Evolutionary conservation across 164 flowering plant genomes (phyloP).

Genomic region (Magnolia sinica): DNA sequence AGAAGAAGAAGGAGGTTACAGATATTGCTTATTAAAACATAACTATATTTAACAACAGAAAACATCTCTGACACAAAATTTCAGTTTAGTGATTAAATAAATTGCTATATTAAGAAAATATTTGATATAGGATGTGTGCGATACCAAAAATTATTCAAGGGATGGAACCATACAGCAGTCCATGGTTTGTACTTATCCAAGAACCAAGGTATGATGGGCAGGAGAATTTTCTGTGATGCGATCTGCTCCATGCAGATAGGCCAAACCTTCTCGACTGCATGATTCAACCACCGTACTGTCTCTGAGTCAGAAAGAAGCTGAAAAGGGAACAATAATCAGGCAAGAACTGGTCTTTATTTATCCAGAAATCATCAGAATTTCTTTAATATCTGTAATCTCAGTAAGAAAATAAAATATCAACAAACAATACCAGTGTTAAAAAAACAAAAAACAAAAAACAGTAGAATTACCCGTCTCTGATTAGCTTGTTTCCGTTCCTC

Average conservation of each 20-base stretch:
- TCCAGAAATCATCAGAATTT: neutral
- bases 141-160: neutral
- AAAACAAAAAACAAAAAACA: too few relatives aligned
- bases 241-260: constrained; percentile 89
- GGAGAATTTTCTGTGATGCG: constrained; percentile 79
- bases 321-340: constrained; percentile 4
- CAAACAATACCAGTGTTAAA: too few relatives aligned
- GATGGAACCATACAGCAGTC: constrained; percentile 74
- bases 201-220: constrained; percentile 96
- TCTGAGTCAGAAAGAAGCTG: constrained; percentile 93
- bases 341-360: neutral
- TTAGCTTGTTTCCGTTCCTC: constrained; percentile 73
- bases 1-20: too few relatives aligned
- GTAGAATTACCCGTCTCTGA: constrained; percentile 60
- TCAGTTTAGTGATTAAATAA: neutral
- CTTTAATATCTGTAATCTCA: neutral
- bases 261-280: constrained; percentile 91
- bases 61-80: too few relatives aligned
- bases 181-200: constrained; percentile 96
- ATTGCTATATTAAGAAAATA: neutral
- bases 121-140: too few relatives aligned
- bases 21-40: too few relatives aligned
- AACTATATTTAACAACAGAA: neutral
- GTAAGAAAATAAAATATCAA: neutral
- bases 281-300: constrained; percentile 89